These are phyloP conservation scores for Agarophyton chilense DNA, from an alignment of 23 red algal genomes.

Conservation along the genomic window DNA sequence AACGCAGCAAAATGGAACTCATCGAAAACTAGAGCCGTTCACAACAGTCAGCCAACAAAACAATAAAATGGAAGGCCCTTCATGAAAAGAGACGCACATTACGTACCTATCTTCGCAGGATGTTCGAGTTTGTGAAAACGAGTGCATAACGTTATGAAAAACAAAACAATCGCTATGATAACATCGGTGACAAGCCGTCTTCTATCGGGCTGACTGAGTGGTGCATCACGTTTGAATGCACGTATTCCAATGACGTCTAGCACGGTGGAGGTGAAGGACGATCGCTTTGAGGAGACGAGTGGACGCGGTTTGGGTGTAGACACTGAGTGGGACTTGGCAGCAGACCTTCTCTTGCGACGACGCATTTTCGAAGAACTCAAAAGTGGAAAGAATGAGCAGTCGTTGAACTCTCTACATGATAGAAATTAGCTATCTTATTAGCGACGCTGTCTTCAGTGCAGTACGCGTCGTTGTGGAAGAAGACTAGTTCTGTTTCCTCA, in stretches of 20 bases:
- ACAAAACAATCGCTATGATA: constrained; percentile 7
- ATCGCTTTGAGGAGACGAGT: not conserved
- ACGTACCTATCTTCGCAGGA: constrained; percentile 71
- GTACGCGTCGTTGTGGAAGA: not conserved
- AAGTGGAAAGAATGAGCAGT: not conserved
- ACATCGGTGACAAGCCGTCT: constrained; percentile 16
- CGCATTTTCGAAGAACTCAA: not conserved
- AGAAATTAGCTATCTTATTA: not conserved
- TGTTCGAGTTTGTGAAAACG: constrained; percentile 72
- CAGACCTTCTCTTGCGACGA: not conserved
- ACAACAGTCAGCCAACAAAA: not conserved
- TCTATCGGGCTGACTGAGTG: not conserved
- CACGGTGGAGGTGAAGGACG: not conserved
- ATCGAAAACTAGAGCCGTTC: constrained; percentile 78
- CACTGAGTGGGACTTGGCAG: not conserved
- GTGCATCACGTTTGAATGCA: not conserved
- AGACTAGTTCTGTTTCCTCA: not conserved
- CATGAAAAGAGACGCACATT: not conserved
- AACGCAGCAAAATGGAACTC: constrained; percentile 96
- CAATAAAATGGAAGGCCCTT: not conserved
- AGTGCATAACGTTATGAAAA: constrained; percentile 52
- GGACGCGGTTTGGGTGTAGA: not conserved
- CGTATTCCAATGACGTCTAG: constrained; percentile 37
- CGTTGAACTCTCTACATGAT: not conserved
- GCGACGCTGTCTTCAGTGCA: not conserved